A percentile compares a stretch with the other conserved stretches of the same genome.
Conservation (phyloP, 768 basidiomycete genomes). For the Boletus bicolor region DNA sequence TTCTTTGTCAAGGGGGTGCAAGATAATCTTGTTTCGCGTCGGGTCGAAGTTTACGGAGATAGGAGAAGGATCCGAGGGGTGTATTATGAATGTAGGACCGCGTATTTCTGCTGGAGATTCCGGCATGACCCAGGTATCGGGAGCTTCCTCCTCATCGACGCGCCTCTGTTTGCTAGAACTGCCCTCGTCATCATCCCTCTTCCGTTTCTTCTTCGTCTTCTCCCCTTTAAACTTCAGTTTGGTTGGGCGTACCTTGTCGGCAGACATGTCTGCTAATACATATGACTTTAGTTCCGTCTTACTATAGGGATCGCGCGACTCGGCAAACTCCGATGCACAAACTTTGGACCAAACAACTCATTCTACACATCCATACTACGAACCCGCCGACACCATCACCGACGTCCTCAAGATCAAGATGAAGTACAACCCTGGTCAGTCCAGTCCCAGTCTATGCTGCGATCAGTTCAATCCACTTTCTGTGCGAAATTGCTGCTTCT, state of each 20-base stretch:
- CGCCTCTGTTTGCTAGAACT: constrained; percentile 44
- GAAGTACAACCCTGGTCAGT: constrained; percentile 85
- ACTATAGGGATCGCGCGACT: not conserved
- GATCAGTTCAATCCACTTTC: constrained; percentile 17
- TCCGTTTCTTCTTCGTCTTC: constrained; percentile 79
- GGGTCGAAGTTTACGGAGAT: constrained; percentile 77
- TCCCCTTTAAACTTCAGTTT: constrained; percentile 91
- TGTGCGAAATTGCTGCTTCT: constrained; percentile 26
- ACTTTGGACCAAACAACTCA: constrained; percentile 38
- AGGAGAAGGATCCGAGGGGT: constrained; percentile 77
- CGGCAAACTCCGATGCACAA: constrained; percentile 28
- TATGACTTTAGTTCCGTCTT: not conserved
- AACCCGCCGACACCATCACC: constrained; percentile 45
- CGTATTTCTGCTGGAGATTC: constrained; percentile 71
- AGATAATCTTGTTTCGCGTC: constrained; percentile 68
- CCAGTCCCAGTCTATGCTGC: constrained; percentile 17
- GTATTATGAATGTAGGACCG: constrained; percentile 82
- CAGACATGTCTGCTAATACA: constrained; percentile 27
- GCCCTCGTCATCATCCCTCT: constrained; percentile 51
- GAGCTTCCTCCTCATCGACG: constrained; percentile 58
- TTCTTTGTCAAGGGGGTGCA: constrained; percentile 63
- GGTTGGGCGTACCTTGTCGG: constrained; percentile 57
- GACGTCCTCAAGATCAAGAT: constrained; percentile 67
- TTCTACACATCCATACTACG: constrained; percentile 19
- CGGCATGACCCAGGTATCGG: constrained; percentile 79